A percentile compares a stretch with the other conserved stretches of the same genome.
phyloP scores from a whole-genome alignment of 495 filamentous ascomycete genomes.

The Cudoniella acicularis region DNA sequence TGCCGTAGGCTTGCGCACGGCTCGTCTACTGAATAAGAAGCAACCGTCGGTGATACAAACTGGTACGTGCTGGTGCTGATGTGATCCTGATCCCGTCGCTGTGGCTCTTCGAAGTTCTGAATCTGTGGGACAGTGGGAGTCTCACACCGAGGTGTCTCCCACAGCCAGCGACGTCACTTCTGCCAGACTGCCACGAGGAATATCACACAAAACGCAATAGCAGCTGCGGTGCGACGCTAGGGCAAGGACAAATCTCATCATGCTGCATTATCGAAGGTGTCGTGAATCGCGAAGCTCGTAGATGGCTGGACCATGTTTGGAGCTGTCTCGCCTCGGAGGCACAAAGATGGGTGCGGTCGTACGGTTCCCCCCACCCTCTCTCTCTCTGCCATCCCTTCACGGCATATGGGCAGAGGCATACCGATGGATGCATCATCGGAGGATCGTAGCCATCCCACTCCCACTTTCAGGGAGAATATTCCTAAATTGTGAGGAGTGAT shows the following conservation, averaged over 20 bases:
- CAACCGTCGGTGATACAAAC: neutral
- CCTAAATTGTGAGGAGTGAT: neutral
- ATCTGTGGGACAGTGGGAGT: too few species aligned
- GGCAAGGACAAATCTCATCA: neutral
- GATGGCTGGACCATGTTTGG: neutral
- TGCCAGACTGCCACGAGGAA: neutral
- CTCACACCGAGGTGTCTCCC: too few species aligned
- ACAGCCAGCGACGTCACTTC: too few species aligned
- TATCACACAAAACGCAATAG: neutral
- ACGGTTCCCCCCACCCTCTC: neutral
- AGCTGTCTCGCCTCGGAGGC: neutral
- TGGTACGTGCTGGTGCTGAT: neutral
- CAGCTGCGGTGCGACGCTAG: neutral
- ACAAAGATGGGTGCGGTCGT: neutral
- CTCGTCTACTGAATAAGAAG: neutral
- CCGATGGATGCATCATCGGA: neutral
- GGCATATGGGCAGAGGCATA: neutral
- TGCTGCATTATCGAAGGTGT: neutral
- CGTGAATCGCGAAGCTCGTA: neutral
- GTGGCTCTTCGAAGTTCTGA: neutral
- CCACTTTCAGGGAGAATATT: neutral
- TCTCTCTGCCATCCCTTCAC: too few species aligned
- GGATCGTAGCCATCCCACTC: neutral
- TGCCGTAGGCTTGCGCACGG: neutral
- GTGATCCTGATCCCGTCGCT: neutral